Evolutionary conservation across 2,329 filamentous ascomycete genomes (phyloP).

Genomic region (Aspergillus sp.): DNA sequence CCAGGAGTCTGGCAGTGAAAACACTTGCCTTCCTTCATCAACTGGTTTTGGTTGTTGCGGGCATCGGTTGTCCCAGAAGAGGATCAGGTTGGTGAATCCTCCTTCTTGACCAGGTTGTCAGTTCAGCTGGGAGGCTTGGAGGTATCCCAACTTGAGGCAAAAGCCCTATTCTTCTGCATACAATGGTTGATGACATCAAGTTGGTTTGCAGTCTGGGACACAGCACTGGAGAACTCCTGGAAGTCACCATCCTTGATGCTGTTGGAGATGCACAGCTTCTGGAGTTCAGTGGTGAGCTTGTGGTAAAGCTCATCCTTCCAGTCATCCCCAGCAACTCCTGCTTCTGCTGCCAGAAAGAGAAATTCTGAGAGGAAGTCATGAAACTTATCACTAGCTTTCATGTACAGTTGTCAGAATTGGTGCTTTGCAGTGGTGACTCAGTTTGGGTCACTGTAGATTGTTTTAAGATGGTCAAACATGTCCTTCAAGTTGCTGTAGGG

Average conservation of each 20-base stretch:
- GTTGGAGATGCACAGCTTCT: background rate
- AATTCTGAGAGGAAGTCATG: constrained; percentile 4
- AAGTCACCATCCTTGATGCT: background rate
- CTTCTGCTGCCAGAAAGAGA: background rate
- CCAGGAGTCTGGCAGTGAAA: too few relatives aligned
- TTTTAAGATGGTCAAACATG: background rate
- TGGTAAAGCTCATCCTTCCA: constrained; percentile 3
- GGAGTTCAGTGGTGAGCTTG: background rate
- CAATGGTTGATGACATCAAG: background rate
- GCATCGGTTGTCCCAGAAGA: too few relatives aligned
- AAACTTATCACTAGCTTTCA: background rate
- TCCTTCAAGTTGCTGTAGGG: background rate
- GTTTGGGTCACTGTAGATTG: background rate
- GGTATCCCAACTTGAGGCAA: too few relatives aligned
- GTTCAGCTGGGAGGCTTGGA: background rate
- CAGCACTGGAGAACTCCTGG: background rate
- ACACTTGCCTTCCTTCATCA: too few relatives aligned
- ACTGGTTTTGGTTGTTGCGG: too few relatives aligned
- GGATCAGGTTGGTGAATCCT: too few relatives aligned
- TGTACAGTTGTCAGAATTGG: background rate
- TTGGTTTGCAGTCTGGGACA: background rate
- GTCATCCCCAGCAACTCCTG: background rate
- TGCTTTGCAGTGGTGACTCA: background rate
- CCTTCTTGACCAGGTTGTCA: too few relatives aligned
- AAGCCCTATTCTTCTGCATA: background rate